These are phyloP conservation scores for Candida dubliniensis DNA, from an alignment of 1,139 yeast species.

Conservation along the genomic window DNA sequence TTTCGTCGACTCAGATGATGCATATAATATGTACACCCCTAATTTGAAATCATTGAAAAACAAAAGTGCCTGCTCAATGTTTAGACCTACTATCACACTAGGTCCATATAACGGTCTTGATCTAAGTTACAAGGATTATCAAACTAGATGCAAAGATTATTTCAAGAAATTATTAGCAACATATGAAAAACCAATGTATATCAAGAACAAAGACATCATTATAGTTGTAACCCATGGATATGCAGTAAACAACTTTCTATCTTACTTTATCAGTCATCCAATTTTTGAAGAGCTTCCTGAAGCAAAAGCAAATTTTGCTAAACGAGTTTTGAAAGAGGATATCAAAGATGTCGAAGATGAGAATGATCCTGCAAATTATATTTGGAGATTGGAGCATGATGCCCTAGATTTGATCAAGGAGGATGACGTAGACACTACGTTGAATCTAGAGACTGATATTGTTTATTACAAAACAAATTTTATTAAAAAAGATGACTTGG, in stretches of 20 bases:
- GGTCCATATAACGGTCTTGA: conserved; percentile 51
- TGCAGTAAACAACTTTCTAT: conserved; percentile 40
- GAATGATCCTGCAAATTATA: conserved; percentile 20
- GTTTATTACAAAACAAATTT: conserved; percentile 49
- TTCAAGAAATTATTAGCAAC: conserved; percentile 46
- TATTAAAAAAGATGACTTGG: conserved; percentile 37
- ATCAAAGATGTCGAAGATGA: conserved; percentile 14
- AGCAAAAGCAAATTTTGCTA: conserved; percentile 39
- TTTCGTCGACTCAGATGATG: conserved; percentile 45
- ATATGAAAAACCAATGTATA: conserved; percentile 40
- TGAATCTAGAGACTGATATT: conserved; percentile 45
- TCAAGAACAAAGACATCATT: conserved; percentile 37
- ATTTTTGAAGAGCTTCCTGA: conserved; percentile 50
- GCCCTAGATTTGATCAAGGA: conserved; percentile 31
- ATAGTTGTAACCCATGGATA: conserved; percentile 47
- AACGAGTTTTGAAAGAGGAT: conserved; percentile 18
- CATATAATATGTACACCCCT: conserved; percentile 50
- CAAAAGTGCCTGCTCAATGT: conserved; percentile 38
- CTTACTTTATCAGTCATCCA: conserved; percentile 46
- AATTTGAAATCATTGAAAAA: conserved; percentile 40
- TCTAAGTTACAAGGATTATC: conserved; percentile 43
- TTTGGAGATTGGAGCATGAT: conserved; percentile 39
- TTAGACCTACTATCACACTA: conserved; percentile 46
- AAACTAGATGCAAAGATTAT: conserved; percentile 41
- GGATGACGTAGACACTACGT: conserved; percentile 30